Base-by-base conservation (phyloP, 805 yeast genomes). In the Wickerhamomyces strasburgensis region DNA sequence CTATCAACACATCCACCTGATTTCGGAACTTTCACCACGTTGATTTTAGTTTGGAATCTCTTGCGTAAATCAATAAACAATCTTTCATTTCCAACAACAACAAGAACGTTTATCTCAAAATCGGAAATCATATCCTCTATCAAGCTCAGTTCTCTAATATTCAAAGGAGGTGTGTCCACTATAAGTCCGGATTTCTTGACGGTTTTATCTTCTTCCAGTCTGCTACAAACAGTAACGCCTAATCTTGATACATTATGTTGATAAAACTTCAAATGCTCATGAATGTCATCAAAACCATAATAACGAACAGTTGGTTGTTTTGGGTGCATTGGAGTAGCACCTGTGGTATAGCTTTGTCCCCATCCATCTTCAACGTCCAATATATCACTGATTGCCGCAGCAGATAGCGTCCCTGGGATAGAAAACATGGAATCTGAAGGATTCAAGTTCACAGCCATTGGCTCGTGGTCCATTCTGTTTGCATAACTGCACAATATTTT, bases 241-340 rank as follows among this genome's bases (percentile, higher is more conserved):
- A 67, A 42, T 37, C 46, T 51, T 14, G 58, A 49, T 11, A 51
- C 52, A 17, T 48, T 50, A 31, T 46, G 44, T 31, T 45, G 49
- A 35, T 48, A 61, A 29, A 44, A 48, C 30, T 44, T 48, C 29
- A 51, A 55, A 56, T 87, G 87, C 10, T 76, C 80, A 1, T 60
- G 47, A 10, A 75, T 67, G 26, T 65, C 60, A 33, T 80, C 84
- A 36, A 80, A 69, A 0, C 98, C 98, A 59, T 68, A 87, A 51
- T 73, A 79, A 51, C 83, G 80, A 7, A 84, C 90, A n/a, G 83
- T 57, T 0, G 98, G 97, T 58, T 86, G 94, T 56, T 86, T 85
- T n/a, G 85, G 84, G 56, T 84, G 89, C 44, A 82, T 78, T 42
- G 71, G 65, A 1, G 89, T 78, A 1, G 85, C 77, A 29, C 94